Base-by-base conservation (phyloP, 1,284 basidiomycete species). In the Taiwanofungus camphoratus region DNA sequence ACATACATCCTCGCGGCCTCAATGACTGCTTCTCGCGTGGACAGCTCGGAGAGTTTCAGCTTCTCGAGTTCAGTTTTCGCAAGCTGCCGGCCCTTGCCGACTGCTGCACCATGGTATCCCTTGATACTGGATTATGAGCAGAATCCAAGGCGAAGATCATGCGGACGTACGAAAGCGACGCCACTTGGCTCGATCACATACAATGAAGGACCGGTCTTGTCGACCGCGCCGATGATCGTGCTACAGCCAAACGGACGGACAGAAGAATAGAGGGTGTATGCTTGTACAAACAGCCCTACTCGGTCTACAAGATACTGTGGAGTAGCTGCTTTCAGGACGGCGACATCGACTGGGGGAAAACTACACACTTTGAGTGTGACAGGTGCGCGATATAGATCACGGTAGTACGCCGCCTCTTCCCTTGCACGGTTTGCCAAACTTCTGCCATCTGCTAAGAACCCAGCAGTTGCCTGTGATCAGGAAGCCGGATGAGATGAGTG, bases 31-130 rank as follows among this genome's bases (percentile, higher is more conserved):
- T 97, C 83, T 49, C 83, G 75, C 40, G 77, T 78, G 2, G 87
- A 79, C 42, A 97, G 64, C 52, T 87, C 84, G 3, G 82, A 68
- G 36, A 96, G 70, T 55, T 91, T 87, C 44, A 98, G 79, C 67
- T 99, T 99, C 68, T 99, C 96, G 42, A 99, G 72, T 64, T 99
- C 96, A 2, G 95, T 99, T 76, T 97, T 98, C 15, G 96, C 96
- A 49, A 99, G 74, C 59, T 97, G 93, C 48, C 89, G 82, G 16
- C 96, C 96, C 66, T 99, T 99, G 42, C 96, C 96, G 15, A 96
- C 84, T 6, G 96, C 96, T 19, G 89, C 89, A 18, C 92, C 93
- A 50, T 92, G 77, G 67, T 96, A 96, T 20, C 94, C 93, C 88
- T 91, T 38, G 12, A 22, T 18, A 23, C 19, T 24, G 3, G 37